A percentile compares a stretch with the other conserved stretches of the same genome.
These are phyloP conservation scores for Pyricularia grisea DNA, from an alignment of 2,329 filamentous ascomycete species.

Conservation along the genomic window DNA sequence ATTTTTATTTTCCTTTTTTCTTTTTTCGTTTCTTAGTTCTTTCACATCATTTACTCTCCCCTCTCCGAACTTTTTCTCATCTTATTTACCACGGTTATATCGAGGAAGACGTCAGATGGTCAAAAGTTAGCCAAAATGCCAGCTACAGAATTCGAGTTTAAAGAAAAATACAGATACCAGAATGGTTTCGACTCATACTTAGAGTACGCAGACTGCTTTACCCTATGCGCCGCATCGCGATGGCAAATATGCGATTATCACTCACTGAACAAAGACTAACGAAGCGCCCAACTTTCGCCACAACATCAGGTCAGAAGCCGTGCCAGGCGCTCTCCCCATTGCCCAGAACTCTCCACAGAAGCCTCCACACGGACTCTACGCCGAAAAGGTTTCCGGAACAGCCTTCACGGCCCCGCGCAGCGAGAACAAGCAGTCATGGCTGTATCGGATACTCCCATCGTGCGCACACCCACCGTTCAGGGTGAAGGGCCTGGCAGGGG, in stretches of 20 bases:
- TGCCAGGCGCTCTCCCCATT: constrained; percentile 63
- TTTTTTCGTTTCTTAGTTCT: background rate
- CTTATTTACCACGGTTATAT: background rate
- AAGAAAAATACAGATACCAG: constrained; percentile 60
- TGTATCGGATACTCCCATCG: constrained; percentile 59
- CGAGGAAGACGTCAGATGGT: background rate
- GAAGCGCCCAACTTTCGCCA: background rate
- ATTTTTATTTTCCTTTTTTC: background rate
- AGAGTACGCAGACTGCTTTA: constrained; percentile 43
- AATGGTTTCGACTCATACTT: constrained; percentile 70
- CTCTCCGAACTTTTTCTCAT: background rate
- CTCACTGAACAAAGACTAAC: background rate
- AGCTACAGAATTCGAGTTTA: constrained; percentile 34
- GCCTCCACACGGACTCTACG: constrained; percentile 66
- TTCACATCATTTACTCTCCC: background rate
- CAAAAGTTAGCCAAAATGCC: constrained; percentile 27
- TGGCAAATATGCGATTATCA: background rate
- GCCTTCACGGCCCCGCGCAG: constrained; percentile 60
- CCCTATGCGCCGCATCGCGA: background rate
- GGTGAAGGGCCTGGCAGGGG: constrained; percentile 25
- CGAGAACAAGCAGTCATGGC: constrained; percentile 61
- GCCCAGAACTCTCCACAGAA: constrained; percentile 77
- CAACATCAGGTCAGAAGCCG: constrained; percentile 56
- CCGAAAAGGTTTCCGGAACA: constrained; percentile 66
- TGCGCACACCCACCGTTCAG: constrained; percentile 50